Evolutionary conservation across 768 basidiomycete species (phyloP), one percentile per base, ranked within the genome.

Genomic region (Xerocomellus chrysenteron): DNA sequence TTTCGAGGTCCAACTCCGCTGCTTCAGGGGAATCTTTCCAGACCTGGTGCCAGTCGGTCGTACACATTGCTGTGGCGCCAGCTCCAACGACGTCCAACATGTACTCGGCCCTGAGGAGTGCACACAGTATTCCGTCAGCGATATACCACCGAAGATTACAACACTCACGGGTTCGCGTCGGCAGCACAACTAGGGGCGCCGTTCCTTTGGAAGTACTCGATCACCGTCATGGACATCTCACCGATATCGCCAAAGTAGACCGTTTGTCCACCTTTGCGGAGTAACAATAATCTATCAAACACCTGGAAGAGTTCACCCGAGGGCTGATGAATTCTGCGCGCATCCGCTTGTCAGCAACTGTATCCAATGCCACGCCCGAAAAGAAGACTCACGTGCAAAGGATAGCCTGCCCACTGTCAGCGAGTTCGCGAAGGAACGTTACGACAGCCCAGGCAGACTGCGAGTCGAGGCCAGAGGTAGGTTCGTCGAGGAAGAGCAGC

Each of bases 211-310:
- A 69, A 69, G 35, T 69, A 71, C 8, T 54, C 45, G 32, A 67
- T 58, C 50, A 69, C 40, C 2, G 49, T 58, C 37, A 42, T 58
- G 0, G 69, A 71, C 50, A 24, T 54, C 52, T 67, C 58, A 0
- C 68, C 68, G 3, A 70, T 58, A 37, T 73, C 71, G 11, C 88
- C 87, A 59, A 87, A 88, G 71, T 88, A 91, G 9, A 86, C 86
- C 4, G 79, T 86, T 62, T 87, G 73, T 47, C 83, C 83, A n/a
- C 83, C 82, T 24, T 74, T 72, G 24, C 78, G 76, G 8, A 84
- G 73, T n/a, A 82, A 69, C 10, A 83, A 62, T 1, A 85, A 61
- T 7, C 81, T 72, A 56, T 84, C 82, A 58, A 84, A 83, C 35
- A 61, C 37, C 63, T 82, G 78, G 74, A 83, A 81, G 2, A 82